These are phyloP conservation scores for Cylindrotheca fusiformis DNA, from an alignment of 108 stramenopile species.

Conservation along the genomic window DNA sequence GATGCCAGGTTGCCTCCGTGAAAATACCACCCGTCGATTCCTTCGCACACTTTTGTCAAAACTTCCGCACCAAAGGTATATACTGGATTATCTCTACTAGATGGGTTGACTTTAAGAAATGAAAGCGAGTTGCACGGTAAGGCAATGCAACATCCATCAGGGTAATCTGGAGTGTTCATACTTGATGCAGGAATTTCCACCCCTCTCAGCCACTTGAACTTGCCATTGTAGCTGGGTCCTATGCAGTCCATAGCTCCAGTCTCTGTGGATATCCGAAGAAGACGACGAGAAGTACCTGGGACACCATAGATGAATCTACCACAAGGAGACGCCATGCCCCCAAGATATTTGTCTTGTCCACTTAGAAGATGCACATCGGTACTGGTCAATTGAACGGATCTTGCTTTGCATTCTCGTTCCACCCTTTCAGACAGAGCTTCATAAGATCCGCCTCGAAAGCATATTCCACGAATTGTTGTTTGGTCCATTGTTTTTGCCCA, in stretches of 20 bases:
- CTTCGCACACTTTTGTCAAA: slow-evolving; percentile 22
- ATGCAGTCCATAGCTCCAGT: slow-evolving; percentile 46
- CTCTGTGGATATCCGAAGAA: slow-evolving; percentile 42
- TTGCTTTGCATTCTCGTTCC: neutral
- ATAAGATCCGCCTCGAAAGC: slow-evolving; percentile 27
- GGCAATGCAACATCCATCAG: slow-evolving; percentile 54
- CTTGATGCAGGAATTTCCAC: slow-evolving; percentile 44
- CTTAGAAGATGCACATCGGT: slow-evolving; percentile 1
- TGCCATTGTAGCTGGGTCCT: slow-evolving; percentile 45
- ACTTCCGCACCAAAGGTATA: slow-evolving; percentile 45
- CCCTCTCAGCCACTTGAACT: slow-evolving; percentile 70
- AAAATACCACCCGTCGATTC: slow-evolving; percentile 55
- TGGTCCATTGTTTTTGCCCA: slow-evolving; percentile 32
- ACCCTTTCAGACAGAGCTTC: neutral
- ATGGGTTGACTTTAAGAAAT: slow-evolving; percentile 61
- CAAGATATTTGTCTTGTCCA: slow-evolving; percentile 69
- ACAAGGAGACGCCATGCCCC: slow-evolving; percentile 70
- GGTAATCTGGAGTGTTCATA: slow-evolving; percentile 36
- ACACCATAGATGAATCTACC: slow-evolving; percentile 70
- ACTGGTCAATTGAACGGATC: neutral
- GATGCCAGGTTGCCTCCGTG: slow-evolving; percentile 58
- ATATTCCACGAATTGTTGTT: slow-evolving; percentile 54
- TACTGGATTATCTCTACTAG: slow-evolving; percentile 30
- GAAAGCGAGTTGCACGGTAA: slow-evolving; percentile 55
- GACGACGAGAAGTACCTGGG: slow-evolving; percentile 58